Conservation (phyloP, 768 basidiomycete genomes). For the Flagelloscypha sp. region DNA sequence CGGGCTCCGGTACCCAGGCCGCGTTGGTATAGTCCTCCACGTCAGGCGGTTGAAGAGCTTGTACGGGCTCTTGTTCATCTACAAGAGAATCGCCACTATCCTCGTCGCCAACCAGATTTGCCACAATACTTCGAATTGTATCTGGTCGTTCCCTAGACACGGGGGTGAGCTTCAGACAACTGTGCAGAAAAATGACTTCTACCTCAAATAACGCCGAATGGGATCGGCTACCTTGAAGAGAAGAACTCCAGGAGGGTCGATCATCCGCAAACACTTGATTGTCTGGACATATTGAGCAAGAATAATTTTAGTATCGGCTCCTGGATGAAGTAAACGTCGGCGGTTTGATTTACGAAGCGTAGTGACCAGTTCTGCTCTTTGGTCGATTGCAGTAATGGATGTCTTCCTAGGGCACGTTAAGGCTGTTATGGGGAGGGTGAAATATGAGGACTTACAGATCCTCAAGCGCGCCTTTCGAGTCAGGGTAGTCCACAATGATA, state of each 20-base stretch:
- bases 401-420: constrained; percentile 47
- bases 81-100: constrained; percentile 74
- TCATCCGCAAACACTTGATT: constrained; percentile 80
- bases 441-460: constrained; percentile 53
- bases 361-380: constrained; percentile 67
- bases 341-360: constrained; percentile 73
- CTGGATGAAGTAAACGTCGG: constrained; percentile 88
- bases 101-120: constrained; percentile 81
- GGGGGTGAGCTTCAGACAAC: constrained; percentile 1
- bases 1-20: constrained; percentile 92
- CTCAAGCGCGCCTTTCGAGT: constrained; percentile 74
- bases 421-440: not conserved
- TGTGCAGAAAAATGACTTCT: constrained; percentile 7
- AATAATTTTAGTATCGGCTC: constrained; percentile 89
- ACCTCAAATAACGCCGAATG: constrained; percentile 85
- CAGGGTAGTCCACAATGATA: constrained; percentile 91
- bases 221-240: constrained; percentile 92
- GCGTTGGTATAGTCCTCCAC: constrained; percentile 86
- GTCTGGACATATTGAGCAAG: constrained; percentile 85
- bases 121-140: constrained; percentile 90
- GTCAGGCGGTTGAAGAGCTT: constrained; percentile 64
- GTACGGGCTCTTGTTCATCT: constrained; percentile 77
- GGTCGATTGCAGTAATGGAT: constrained; percentile 73
- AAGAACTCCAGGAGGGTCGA: constrained; percentile 90
- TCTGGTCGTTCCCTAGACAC: constrained; percentile 69